phyloP scores from a whole-genome alignment of 176 grass and related monocot genomes.

The Canna indica region DNA sequence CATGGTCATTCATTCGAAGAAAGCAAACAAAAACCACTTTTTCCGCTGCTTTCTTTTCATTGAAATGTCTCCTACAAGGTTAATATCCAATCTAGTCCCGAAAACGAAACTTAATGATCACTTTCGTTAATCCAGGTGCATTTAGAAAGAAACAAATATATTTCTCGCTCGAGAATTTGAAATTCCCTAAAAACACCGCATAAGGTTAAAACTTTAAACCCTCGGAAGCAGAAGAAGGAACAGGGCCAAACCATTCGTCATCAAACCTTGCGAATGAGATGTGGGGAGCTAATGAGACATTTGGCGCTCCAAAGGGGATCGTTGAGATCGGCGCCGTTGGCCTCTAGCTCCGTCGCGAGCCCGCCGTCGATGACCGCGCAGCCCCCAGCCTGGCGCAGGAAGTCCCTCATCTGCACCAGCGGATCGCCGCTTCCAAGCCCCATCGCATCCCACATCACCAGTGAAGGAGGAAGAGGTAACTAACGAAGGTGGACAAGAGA shows the following conservation, averaged over 20 bases:
- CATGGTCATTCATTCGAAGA: too few relatives aligned
- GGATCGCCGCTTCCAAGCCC: slow-evolving; percentile 17
- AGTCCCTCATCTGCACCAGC: slow-evolving; percentile 34
- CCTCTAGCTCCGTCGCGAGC: slow-evolving; percentile 90
- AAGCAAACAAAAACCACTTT: too few relatives aligned
- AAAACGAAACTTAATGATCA: too few relatives aligned
- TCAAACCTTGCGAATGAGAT: slow-evolving; percentile 70
- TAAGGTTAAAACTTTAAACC: neutral
- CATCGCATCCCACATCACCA: slow-evolving; percentile 6
- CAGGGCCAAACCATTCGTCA: neutral
- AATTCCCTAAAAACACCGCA: too few relatives aligned
- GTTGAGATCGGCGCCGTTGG: slow-evolving; percentile 84
- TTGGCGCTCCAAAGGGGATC: slow-evolving; percentile 99
- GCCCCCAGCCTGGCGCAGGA: slow-evolving; percentile 30
- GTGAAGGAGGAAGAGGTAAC: neutral
- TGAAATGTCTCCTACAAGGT: too few relatives aligned
- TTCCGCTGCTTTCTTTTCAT: too few relatives aligned
- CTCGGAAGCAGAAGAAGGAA: neutral
- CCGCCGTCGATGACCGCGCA: slow-evolving; percentile 80
- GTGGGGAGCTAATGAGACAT: slow-evolving; percentile 67
- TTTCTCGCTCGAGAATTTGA: too few relatives aligned
- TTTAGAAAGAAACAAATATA: too few relatives aligned
- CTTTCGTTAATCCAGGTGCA: too few relatives aligned
- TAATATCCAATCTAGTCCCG: too few relatives aligned
- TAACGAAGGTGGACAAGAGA: neutral